These are phyloP conservation scores for Colletotrichum filicis DNA, from an alignment of 2,329 filamentous ascomycete species.

Conservation along the genomic window DNA sequence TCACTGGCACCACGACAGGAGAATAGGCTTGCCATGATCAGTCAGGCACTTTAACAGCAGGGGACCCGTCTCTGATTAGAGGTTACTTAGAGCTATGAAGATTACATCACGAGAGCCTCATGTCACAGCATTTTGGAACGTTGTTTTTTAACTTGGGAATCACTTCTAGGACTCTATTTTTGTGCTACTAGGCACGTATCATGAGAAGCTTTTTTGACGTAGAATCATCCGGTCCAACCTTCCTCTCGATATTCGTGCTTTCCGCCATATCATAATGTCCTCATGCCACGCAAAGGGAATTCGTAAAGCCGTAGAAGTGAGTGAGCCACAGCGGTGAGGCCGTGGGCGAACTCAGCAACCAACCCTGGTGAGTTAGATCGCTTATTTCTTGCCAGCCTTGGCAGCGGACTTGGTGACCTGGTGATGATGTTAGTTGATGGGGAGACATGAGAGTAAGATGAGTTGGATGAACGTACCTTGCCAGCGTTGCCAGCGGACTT, in stretches of 20 bases:
- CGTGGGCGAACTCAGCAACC: constrained; percentile 28
- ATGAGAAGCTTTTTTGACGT: constrained; percentile 53
- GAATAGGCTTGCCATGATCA: no score
- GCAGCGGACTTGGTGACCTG: constrained; percentile 75
- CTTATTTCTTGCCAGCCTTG: constrained; percentile 82
- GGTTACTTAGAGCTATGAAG: fast-evolving
- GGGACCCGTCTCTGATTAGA: no score
- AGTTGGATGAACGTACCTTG: constrained; percentile 61
- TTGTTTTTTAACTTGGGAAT: constrained; percentile 35
- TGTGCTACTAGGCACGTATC: constrained; percentile 57
- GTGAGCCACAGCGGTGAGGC: constrained; percentile 32
- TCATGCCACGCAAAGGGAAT: constrained; percentile 57
- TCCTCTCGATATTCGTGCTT: constrained; percentile 57
- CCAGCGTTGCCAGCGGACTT: constrained; percentile 67
- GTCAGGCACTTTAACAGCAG: no score
- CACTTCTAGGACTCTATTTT: constrained; percentile 56
- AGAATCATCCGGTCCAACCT: constrained; percentile 49
- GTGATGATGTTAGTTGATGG: not conserved
- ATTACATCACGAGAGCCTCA: no score
- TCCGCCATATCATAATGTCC: constrained; percentile 52
- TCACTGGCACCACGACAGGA: not conserved
- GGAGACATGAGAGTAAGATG: constrained; percentile 35
- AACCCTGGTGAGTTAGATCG: constrained; percentile 38
- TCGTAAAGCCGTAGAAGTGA: constrained; percentile 59
- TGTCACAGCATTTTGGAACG: not conserved